Base-by-base conservation (phyloP, 768 basidiomycete genomes). In the Boletus tomentosulus region DNA sequence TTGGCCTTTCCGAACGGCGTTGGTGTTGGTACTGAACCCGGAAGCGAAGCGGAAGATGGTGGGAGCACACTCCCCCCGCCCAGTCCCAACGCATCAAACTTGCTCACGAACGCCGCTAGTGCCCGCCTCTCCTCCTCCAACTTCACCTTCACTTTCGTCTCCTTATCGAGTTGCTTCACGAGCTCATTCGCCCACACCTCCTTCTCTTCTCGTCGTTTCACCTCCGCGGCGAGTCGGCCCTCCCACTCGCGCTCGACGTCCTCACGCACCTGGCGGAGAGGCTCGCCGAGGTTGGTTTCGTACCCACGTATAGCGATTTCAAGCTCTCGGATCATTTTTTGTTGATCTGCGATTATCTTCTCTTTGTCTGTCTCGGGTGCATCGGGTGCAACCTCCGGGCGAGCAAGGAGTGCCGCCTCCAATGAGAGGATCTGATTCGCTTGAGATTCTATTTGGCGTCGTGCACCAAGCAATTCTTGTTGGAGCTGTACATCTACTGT, bases 371-470 rank as follows among this genome's bases (percentile, higher is more conserved):
- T 74, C 53, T 86, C 85, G 0, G 86, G 76, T 25, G 86, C 86
- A 49, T 83, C 80, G 0, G 80, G 72, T 1, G 86, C 81, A 10
- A 87, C 69, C 34, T 80, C 77, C 0, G 91, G 88, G 4, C 89
- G 81, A 7, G 87, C 78, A 2, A 82, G 78, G 6, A 96, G 76
- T 0, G 90, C 82, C 0, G 82, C 84, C 67, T 94, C 89, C 3
- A 96, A 78, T 0, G 90, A 88, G 2, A 92, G 77, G 46, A 96
- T 91, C 61, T 95, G 90, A 7, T 80, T 85, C 0, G 85, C 79
- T 62, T 96, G 92, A 0, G 87, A 81, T 41, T 92, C 87, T 34
- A 96, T 70, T 58, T 93, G 82, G 19, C 84, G 79, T 27, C 88
- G 80, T 1, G 91, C 84, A 0, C 84, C 76, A 16, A 95, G 83